A percentile compares a stretch with the other conserved stretches of the same genome.
Conservation (phyloP, 1,139 yeast genomes). For the Wickerhamiella infanticola region DNA sequence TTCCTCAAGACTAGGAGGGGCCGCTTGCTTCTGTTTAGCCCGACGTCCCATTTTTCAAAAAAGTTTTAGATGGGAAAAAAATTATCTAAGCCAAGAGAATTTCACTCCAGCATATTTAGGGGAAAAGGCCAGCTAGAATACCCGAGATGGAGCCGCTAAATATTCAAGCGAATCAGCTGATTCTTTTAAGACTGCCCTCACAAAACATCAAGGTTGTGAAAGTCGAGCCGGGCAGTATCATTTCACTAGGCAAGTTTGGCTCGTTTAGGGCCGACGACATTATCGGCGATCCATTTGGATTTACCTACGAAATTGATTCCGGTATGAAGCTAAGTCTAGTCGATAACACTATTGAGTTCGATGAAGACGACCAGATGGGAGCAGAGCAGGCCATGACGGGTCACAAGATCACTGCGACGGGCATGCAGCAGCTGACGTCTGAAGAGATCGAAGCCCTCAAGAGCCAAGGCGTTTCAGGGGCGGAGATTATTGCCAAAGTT, state of each 20-base stretch:
- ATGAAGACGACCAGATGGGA: slow-evolving; percentile 44
- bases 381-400: slow-evolving; percentile 14
- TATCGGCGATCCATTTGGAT: slow-evolving; percentile 73
- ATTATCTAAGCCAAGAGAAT: slow-evolving; percentile 4
- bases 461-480: slow-evolving; percentile 43
- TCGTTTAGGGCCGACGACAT: slow-evolving; percentile 59
- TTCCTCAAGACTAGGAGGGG: slow-evolving; percentile 77
- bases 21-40: slow-evolving; percentile 79
- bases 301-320: slow-evolving; percentile 68
- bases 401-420: slow-evolving; percentile 42
- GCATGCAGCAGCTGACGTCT: slow-evolving; percentile 55
- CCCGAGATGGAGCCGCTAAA: not conserved
- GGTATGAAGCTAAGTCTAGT: slow-evolving; percentile 31
- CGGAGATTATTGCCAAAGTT: slow-evolving; percentile 65
- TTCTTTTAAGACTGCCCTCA: slow-evolving; percentile 64
- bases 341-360: slow-evolving; percentile 21
- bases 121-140: not conserved
- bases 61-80: slow-evolving; percentile 4
- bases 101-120: not conserved
- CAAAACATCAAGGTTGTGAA: slow-evolving; percentile 59
- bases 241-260: slow-evolving; percentile 85
- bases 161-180: slow-evolving; percentile 38
- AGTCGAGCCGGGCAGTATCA: slow-evolving; percentile 40
- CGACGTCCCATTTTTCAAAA: slow-evolving; percentile 61
- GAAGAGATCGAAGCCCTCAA: slow-evolving; percentile 74